Evolutionary conservation across 2,329 filamentous ascomycete species (phyloP).

Genomic region (Stagonosporopsis vannaccii): DNA sequence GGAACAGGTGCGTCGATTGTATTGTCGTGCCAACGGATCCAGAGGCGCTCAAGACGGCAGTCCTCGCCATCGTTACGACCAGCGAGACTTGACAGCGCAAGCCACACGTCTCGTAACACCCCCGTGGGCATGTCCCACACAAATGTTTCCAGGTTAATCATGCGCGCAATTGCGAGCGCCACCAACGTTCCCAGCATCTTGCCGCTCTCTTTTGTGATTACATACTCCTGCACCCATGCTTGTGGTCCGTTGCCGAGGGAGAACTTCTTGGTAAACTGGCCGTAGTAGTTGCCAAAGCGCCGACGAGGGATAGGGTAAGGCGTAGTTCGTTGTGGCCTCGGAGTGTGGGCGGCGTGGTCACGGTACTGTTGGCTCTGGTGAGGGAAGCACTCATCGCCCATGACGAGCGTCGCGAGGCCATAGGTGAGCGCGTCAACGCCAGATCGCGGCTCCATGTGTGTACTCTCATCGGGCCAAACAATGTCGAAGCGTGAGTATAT

Average conservation of each 20-base stretch:
- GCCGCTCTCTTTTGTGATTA: slow-evolving; percentile 81
- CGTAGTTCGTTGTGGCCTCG: slow-evolving; percentile 24
- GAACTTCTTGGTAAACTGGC: slow-evolving; percentile 81
- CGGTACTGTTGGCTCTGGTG: slow-evolving; percentile 47
- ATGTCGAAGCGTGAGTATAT: slow-evolving; percentile 90
- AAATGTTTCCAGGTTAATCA: slow-evolving; percentile 82
- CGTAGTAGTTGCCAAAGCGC: slow-evolving; percentile 75
- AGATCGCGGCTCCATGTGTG: slow-evolving; percentile 69
- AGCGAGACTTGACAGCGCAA: slow-evolving; percentile 75
- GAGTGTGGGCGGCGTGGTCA: slow-evolving; percentile 20
- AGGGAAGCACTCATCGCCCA: slow-evolving; percentile 71
- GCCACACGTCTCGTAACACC: slow-evolving; percentile 80
- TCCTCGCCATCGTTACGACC: slow-evolving; percentile 66
- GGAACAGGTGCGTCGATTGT: slow-evolving; percentile 53
- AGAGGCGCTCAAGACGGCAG: slow-evolving; percentile 75
- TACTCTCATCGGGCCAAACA: slow-evolving; percentile 79
- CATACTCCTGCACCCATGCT: slow-evolving; percentile 82
- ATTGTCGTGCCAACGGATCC: slow-evolving; percentile 86
- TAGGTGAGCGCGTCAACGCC: slow-evolving; percentile 85
- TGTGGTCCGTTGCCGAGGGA: slow-evolving; percentile 81
- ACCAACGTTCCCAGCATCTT: slow-evolving; percentile 90
- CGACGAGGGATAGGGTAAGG: slow-evolving; percentile 50
- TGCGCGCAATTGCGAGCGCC: slow-evolving; percentile 78
- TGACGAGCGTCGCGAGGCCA: slow-evolving; percentile 79
- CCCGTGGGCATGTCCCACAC: slow-evolving; percentile 91